Evolutionary conservation across 176 grass and related monocot species (phyloP).

Genomic region (Puccinellia tenuiflora): DNA sequence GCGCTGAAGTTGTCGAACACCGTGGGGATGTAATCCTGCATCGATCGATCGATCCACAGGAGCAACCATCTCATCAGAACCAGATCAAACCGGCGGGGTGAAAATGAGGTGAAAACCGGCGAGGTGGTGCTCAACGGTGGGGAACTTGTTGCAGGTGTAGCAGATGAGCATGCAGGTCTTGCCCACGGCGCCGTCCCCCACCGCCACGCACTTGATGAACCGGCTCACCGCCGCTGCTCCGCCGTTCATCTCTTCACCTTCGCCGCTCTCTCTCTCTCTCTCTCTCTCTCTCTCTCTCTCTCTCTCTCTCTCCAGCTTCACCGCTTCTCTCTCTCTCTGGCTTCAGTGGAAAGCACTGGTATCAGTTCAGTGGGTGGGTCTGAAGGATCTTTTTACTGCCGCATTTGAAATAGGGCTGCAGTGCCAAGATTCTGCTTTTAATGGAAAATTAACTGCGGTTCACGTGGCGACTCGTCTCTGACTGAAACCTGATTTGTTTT

Average conservation of each 20-base stretch:
- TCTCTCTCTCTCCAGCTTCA: not conserved
- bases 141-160: conserved; percentile 99
- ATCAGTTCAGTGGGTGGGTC: not conserved
- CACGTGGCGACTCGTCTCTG: not conserved
- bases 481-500: not conserved
- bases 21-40: conserved; percentile 70
- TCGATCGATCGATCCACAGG: not conserved
- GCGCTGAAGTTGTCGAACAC: conserved; percentile 80
- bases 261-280: not conserved
- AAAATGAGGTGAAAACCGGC: too few species aligned
- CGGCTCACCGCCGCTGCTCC: conserved; percentile 16
- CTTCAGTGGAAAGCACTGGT: not conserved
- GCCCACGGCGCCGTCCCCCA: conserved; percentile 82
- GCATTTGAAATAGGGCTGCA: not conserved
- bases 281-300: not conserved
- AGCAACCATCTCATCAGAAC: not conserved
- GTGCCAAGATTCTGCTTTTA: conserved; percentile 15
- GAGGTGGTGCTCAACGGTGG: conserved; percentile 30
- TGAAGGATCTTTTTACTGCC: not conserved
- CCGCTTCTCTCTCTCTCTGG: not conserved
- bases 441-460: not conserved
- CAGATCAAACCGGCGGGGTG: not conserved
- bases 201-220: conserved; percentile 88
- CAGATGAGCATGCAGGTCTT: conserved; percentile 99
- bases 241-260: conserved; percentile 16